A percentile compares a stretch with the other conserved stretches of the same genome.
Conservation (phyloP, 441 rosid genomes). For the Bocquillonia castaneifolia region DNA sequence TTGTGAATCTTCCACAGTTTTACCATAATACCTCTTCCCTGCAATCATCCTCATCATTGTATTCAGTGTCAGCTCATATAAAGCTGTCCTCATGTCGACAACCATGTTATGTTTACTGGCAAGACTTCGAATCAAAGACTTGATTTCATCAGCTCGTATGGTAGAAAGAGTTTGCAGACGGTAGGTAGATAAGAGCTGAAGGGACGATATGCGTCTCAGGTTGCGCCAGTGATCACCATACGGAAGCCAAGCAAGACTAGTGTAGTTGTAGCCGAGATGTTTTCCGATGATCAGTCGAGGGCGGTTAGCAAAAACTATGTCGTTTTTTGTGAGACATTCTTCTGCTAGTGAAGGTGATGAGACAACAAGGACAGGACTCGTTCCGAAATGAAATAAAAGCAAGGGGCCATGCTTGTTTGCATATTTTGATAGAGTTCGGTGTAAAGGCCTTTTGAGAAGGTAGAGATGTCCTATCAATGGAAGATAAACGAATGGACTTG, state of each 20-base stretch:
- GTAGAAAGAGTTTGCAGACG: slow-evolving; percentile 30
- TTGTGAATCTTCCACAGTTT: slow-evolving; percentile 21
- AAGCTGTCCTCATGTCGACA: slow-evolving; percentile 24
- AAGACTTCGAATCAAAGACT: slow-evolving; percentile 19
- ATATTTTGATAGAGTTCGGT: no score
- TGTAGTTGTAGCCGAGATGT: slow-evolving; percentile 39
- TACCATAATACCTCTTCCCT: slow-evolving; percentile 37
- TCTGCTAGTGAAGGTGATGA: slow-evolving; percentile 44
- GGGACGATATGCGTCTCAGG: slow-evolving; percentile 36
- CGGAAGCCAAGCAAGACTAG: slow-evolving; percentile 35
- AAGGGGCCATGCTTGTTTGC: no score
- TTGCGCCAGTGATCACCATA: slow-evolving; percentile 49
- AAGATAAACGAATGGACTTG: no score
- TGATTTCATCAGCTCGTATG: slow-evolving; percentile 40
- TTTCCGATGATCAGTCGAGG: slow-evolving; percentile 35
- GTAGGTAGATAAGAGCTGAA: slow-evolving; percentile 39
- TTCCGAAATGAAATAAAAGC: no score
- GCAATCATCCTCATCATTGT: slow-evolving; percentile 48
- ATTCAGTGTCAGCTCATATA: slow-evolving; percentile 42
- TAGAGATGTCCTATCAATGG: no score
- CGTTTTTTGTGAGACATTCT: slow-evolving; percentile 50
- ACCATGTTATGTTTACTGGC: no score
- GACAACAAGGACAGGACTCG: slow-evolving; percentile 46
- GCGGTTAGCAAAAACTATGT: slow-evolving; percentile 45
- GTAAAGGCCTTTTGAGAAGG: no score